Conservation (phyloP, 2,329 filamentous ascomycete species). For the Hyphodiscus sp. region DNA sequence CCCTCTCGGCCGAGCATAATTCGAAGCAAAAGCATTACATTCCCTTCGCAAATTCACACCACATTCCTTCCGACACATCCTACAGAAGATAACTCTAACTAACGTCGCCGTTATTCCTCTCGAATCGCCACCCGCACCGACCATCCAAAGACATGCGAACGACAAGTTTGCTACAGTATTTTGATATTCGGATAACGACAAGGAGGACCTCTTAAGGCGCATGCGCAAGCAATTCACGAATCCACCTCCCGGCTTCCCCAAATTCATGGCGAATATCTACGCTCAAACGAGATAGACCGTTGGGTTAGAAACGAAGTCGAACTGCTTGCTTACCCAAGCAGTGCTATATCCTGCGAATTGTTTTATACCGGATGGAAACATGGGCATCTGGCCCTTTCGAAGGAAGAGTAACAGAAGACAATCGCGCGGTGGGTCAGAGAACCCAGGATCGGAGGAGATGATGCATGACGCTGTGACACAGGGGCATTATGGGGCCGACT, state of each 20-base stretch:
- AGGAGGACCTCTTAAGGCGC: slow-evolving; percentile 16
- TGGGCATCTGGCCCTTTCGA: slow-evolving; percentile 82
- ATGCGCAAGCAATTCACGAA: slow-evolving; percentile 3
- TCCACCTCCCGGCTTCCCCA: slow-evolving; percentile 6
- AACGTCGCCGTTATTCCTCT: not conserved
- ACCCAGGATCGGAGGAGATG: slow-evolving; percentile 45
- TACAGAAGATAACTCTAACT: too few species aligned
- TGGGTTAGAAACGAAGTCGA: slow-evolving; percentile 3
- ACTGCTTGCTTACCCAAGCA: not conserved
- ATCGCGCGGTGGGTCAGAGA: slow-evolving; percentile 46
- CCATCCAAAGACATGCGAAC: slow-evolving; percentile 17
- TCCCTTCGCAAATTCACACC: not conserved
- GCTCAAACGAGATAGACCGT: slow-evolving; percentile 14
- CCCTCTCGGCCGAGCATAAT: not conserved
- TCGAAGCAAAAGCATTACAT: not conserved
- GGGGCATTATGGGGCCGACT: slow-evolving; percentile 29
- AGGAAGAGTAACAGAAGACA: slow-evolving; percentile 63
- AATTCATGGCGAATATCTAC: slow-evolving; percentile 18
- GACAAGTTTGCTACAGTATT: slow-evolving; percentile 12
- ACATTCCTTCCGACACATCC: not conserved
- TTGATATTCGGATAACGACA: slow-evolving; percentile 9
- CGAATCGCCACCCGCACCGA: slow-evolving; percentile 16
- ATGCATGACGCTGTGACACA: slow-evolving; percentile 30
- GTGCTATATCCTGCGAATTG: slow-evolving; percentile 9
- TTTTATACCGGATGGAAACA: slow-evolving; percentile 34